Base-by-base conservation (phyloP, 495 filamentous ascomycete species). In the Neurospora discreta region DNA sequence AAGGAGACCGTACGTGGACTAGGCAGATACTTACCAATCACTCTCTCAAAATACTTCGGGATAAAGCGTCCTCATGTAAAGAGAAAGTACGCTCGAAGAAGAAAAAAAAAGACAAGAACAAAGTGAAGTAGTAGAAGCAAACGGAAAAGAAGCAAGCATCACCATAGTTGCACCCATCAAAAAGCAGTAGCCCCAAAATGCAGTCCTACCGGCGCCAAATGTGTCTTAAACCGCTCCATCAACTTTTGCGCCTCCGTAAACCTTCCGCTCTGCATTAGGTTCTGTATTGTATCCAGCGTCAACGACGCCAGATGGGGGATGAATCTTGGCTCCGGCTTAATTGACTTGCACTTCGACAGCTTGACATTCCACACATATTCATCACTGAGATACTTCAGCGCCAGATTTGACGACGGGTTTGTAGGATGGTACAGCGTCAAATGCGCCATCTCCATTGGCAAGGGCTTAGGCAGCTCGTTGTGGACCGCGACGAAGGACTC, bases 371-470 rank as follows among this genome's bases (percentile, higher is more conserved):
- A 77, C 1, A 60, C 43, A 9, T 30, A 39, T 11, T 70, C 58
- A 3, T 72, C 65, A 2, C 71, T 39, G 40, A 82, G 68, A 60
- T 73, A 80, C n/a, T 78, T 41, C 8, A 84, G 43, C 18, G 84
- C 84, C 8, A 76, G 76, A 5, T 75, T 73, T 16, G 81, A 72
- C 16, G 75, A 77, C 0, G 84, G 84, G 0, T 71, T 72, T 5
- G 78, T 73, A 1, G 84, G 84, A 70, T 86, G 83, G 69, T 83
- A 74, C 2, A 86, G 74, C 15, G 79, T 77, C 3, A 86, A 70
- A 70, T 85, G 84, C 0, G 82, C 83, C 20, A 74, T 70, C 16
- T 79, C 76, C 3, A 79, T 68, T 11, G 30, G 71, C 30, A 77
- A 10, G 0, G 69, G 39, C 7, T 70, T 41, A 7, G 52, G 11